Evolutionary conservation across 2,329 filamentous ascomycete genomes (phyloP).

Genomic region (Emergomyces orientalis): DNA sequence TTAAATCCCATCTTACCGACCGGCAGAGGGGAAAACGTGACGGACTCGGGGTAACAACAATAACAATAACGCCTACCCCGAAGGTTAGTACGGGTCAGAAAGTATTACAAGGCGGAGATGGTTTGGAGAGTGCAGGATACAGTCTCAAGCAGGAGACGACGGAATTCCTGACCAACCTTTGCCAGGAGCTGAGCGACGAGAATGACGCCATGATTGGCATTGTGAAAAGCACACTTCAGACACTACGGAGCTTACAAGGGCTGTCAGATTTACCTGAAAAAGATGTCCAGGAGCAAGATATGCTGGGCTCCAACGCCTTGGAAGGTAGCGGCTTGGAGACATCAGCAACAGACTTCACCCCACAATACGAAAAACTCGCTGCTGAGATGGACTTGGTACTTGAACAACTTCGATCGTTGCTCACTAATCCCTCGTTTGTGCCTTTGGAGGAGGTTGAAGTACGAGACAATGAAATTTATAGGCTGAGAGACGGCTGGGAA

Average conservation of each 20-base stretch:
- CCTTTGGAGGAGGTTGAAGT: conserved; percentile 87
- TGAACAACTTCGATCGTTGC: conserved; percentile 67
- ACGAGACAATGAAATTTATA: conserved; percentile 82
- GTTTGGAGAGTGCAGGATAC: conserved; percentile 50
- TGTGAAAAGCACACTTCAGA: conserved; percentile 60
- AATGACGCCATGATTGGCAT: conserved; percentile 73
- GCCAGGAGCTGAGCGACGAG: conserved; percentile 76
- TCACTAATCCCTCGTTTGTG: conserved; percentile 95
- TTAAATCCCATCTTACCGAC: conserved; percentile 79
- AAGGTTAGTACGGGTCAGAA: conserved; percentile 23
- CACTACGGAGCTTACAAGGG: conserved; percentile 54
- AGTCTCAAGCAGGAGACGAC: conserved; percentile 80
- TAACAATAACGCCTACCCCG: conserved; percentile 36
- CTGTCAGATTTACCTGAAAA: conserved; percentile 28
- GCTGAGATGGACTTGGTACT: conserved; percentile 67
- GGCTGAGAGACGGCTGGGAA: conserved; percentile 77
- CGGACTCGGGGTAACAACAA: conserved; percentile 43
- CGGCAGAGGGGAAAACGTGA: conserved; percentile 50
- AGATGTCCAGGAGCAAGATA: conserved; percentile 23
- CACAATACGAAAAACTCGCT: conserved; percentile 59
- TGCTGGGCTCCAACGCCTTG: conserved; percentile 12
- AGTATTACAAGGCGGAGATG: conserved; percentile 27
- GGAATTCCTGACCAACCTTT: conserved; percentile 76
- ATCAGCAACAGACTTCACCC: conserved; percentile 39
- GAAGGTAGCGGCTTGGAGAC: conserved; percentile 16